Percentiles rank a stretch among this genome's conserved stretches.
Evolutionary conservation across 805 yeast genomes (phyloP).

Genomic region (Ogataea pignaliae): DNA sequence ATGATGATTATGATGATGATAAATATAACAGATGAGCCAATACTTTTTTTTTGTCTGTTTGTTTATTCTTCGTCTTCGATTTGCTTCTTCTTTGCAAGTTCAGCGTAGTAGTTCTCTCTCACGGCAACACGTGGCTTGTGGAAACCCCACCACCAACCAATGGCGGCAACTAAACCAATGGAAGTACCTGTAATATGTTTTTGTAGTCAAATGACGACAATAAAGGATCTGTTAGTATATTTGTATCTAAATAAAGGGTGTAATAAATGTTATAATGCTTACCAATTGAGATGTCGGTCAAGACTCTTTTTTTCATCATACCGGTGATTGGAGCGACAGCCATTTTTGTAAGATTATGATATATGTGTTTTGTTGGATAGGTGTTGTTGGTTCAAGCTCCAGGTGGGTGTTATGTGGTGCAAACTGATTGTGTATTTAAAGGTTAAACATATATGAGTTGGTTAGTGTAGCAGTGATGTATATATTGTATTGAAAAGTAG

Average conservation of each 20-base stretch:
- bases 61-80: conserved; percentile 40
- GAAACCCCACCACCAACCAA: conserved; percentile 80
- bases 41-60: too few species aligned
- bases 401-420: background rate
- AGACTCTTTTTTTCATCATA: conserved; percentile 71
- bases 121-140: conserved; percentile 69
- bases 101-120: conserved; percentile 83
- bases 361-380: conserved; percentile 2
- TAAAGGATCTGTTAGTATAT: conserved; percentile 7
- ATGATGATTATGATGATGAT: too few species aligned
- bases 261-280: conserved; percentile 25
- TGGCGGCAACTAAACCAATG: conserved; percentile 46
- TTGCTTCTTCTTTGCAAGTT: conserved; percentile 70
- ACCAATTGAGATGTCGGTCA: conserved; percentile 74
- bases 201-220: background rate
- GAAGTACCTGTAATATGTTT: conserved; percentile 15
- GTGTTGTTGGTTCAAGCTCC: background rate
- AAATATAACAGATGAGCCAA: too few species aligned
- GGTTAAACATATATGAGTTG: background rate
- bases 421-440: background rate
- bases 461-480: too few species aligned
- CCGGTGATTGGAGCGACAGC: conserved; percentile 87
- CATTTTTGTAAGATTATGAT: conserved; percentile 35
- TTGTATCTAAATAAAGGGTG: background rate
- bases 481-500: too few species aligned